Conservation (phyloP, 2,329 filamentous ascomycete species). For the Dactylellina drechsleri region DNA sequence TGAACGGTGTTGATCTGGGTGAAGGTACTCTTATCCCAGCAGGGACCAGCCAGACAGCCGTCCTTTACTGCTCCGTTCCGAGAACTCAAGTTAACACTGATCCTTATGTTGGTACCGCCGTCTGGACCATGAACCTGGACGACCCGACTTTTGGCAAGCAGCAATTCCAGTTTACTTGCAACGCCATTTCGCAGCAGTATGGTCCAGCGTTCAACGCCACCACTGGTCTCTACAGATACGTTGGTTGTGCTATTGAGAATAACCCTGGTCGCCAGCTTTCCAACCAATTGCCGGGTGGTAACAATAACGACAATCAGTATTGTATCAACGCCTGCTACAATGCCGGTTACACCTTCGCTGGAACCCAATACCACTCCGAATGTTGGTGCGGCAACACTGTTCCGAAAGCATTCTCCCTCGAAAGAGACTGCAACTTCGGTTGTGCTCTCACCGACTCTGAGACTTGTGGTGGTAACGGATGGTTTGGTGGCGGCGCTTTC, state of each 20-base stretch:
- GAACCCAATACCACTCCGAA: conserved; percentile 64
- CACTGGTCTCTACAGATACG: conserved; percentile 66
- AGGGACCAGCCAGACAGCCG: conserved; percentile 67
- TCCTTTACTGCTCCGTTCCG: conserved; percentile 68
- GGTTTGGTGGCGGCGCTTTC: conserved; percentile 61
- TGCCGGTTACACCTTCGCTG: conserved; percentile 63
- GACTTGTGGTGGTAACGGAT: conserved; percentile 68
- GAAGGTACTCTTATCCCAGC: conserved; percentile 68
- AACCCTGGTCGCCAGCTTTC: conserved; percentile 68
- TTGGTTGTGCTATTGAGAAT: conserved; percentile 69
- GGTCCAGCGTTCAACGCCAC: conserved; percentile 63
- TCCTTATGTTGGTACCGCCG: conserved; percentile 65
- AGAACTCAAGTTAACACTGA: conserved; percentile 70
- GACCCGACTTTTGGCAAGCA: conserved; percentile 68
- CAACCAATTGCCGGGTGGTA: conserved; percentile 62
- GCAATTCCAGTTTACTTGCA: conserved; percentile 67
- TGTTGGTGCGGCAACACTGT: conserved; percentile 68
- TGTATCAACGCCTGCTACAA: conserved; percentile 65
- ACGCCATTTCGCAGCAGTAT: conserved; percentile 67
- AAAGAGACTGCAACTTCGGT: conserved; percentile 59
- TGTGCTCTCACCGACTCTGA: conserved; percentile 24
- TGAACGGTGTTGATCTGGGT: conserved; percentile 66
- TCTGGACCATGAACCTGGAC: conserved; percentile 70
- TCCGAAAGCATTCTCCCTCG: conserved; percentile 63
- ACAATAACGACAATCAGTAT: conserved; percentile 63